Percentiles rank a stretch among this genome's conserved stretches.
phyloP scores from a whole-genome alignment of 2,329 filamentous ascomycete genomes.

The Penicillium fuscoglaucum region DNA sequence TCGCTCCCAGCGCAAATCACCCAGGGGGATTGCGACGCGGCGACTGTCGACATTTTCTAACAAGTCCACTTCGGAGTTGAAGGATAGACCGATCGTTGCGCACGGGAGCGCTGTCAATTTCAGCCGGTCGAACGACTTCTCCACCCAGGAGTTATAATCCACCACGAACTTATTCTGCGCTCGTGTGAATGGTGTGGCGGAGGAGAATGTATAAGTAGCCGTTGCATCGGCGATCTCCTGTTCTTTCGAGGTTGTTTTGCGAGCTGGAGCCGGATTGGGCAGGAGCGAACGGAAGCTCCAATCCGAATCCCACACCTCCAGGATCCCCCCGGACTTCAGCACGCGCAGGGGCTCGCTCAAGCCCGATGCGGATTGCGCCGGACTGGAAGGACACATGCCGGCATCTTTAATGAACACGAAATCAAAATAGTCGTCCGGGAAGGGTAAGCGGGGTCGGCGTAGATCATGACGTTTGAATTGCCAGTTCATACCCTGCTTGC shows the following conservation, averaged over 20 bases:
- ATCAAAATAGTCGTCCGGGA: conserved; percentile 78
- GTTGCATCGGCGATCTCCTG: conserved; percentile 65
- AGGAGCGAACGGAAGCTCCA: conserved; percentile 78
- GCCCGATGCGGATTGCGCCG: conserved; percentile 54
- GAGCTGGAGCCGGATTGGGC: conserved; percentile 68
- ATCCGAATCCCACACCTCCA: conserved; percentile 91
- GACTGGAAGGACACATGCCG: conserved; percentile 64
- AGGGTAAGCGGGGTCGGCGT: conserved; percentile 72
- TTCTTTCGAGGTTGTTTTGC: conserved; percentile 60
- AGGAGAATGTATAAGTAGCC: conserved; percentile 78
- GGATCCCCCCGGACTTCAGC: conserved; percentile 71
- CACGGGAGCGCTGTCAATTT: conserved; percentile 75
- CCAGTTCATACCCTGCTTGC: conserved; percentile 79
- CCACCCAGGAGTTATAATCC: conserved; percentile 81
- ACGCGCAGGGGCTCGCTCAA: conserved; percentile 75
- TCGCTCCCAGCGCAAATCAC: conserved; percentile 83
- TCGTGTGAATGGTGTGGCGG: conserved; percentile 77
- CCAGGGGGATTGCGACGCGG: conserved; percentile 81
- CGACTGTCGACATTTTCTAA: conserved; percentile 70
- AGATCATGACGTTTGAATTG: conserved; percentile 86
- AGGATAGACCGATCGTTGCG: conserved; percentile 70
- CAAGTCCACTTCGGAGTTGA: conserved; percentile 76
- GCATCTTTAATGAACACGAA: conserved; percentile 86
- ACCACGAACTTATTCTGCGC: conserved; percentile 79
- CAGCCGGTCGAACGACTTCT: conserved; percentile 70